Percentiles rank a stretch among this genome's conserved stretches.
phyloP scores from a whole-genome alignment of 371 early-diverging fungal genomes.

The Mucor velutinosus region DNA sequence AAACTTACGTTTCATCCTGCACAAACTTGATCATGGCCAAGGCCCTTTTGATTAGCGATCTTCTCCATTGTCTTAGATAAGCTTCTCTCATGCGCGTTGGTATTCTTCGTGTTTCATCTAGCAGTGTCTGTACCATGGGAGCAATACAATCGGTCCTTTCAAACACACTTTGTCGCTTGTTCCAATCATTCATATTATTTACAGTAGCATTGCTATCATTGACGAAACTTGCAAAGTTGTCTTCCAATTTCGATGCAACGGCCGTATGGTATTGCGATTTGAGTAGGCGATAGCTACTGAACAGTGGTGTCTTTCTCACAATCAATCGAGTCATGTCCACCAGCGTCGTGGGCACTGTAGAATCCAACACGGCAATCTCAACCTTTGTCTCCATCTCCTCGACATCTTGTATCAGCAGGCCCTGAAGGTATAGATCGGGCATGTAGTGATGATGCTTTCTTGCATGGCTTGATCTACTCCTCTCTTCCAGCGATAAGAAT shows the following conservation, averaged over 20 bases:
- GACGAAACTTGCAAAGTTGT: slow-evolving; percentile 19
- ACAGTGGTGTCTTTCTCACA: slow-evolving; percentile 58
- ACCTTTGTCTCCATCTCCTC: slow-evolving; percentile 36
- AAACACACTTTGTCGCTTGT: slow-evolving; percentile 38
- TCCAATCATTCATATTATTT: slow-evolving; percentile 29
- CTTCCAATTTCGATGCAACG: slow-evolving; percentile 28
- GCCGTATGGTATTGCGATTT: slow-evolving; percentile 39
- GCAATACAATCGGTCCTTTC: slow-evolving; percentile 47
- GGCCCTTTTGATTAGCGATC: slow-evolving; percentile 47
- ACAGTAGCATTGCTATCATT: background rate
- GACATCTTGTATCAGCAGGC: slow-evolving; percentile 45
- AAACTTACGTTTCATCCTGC: slow-evolving; percentile 51
- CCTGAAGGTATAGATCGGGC: slow-evolving; percentile 60
- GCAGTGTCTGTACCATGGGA: slow-evolving; percentile 55
- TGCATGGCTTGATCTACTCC: slow-evolving; percentile 62
- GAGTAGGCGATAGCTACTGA: slow-evolving; percentile 38
- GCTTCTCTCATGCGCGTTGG: slow-evolving; percentile 57
- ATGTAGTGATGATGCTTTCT: slow-evolving; percentile 60
- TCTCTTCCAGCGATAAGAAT: slow-evolving; percentile 55
- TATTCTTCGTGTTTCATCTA: slow-evolving; percentile 47
- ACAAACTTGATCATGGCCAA: slow-evolving; percentile 55
- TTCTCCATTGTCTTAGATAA: slow-evolving; percentile 60
- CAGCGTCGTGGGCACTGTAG: slow-evolving; percentile 56
- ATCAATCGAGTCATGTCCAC: slow-evolving; percentile 52
- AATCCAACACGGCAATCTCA: slow-evolving; percentile 52